These are phyloP conservation scores for Tinospora cordifolia DNA, from an alignment of 164 flowering plant genomes.

Conservation along the genomic window DNA sequence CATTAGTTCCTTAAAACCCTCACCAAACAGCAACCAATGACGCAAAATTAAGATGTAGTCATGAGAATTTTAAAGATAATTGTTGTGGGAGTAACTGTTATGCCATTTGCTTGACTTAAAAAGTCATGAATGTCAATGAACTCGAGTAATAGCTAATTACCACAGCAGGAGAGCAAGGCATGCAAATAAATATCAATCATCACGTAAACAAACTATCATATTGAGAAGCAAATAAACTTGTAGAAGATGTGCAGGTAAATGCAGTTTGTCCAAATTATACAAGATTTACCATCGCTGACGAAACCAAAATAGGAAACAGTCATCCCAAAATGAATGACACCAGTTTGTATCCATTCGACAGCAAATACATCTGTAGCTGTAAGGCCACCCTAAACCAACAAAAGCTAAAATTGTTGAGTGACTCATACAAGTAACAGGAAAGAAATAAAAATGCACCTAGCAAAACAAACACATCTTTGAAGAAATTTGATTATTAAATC, in stretches of 20 bases:
- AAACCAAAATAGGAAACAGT: constrained; percentile 95
- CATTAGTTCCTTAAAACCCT: too few species aligned
- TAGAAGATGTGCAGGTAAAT: background rate
- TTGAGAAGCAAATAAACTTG: background rate
- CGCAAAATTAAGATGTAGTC: too few species aligned
- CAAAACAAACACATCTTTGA: background rate
- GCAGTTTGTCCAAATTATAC: background rate
- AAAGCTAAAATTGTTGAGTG: constrained; percentile 9
- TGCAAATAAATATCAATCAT: background rate
- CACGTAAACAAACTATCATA: too few species aligned
- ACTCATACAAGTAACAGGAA: background rate
- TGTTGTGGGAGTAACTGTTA: background rate
- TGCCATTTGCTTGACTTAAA: background rate
- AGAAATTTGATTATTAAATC: background rate
- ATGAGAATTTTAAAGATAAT: too few species aligned
- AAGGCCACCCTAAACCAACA: constrained; percentile 77
- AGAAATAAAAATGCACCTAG: background rate
- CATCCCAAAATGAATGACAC: constrained; percentile 83
- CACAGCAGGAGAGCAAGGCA: background rate
- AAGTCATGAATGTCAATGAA: background rate
- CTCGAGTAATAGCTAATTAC: background rate
- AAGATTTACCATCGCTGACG: constrained; percentile 83
- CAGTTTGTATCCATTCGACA: constrained; percentile 87
- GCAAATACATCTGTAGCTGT: constrained; percentile 98
- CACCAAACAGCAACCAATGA: too few species aligned